Evolutionary conservation across 805 yeast genomes (phyloP).

Genomic region (Saccharomycopsis lassenensis): DNA sequence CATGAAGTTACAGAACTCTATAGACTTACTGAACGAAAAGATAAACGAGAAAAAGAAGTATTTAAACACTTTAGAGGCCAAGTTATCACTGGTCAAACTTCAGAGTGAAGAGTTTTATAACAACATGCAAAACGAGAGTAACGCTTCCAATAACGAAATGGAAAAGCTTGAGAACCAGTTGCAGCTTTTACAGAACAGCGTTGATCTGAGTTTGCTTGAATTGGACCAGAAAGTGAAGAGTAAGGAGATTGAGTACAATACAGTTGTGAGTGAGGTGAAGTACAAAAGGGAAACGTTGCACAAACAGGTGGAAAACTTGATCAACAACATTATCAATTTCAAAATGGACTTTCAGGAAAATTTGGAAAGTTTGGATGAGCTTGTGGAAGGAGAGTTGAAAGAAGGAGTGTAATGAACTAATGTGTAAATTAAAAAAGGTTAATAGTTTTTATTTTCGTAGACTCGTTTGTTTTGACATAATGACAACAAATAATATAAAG

Average conservation of each 20-base stretch:
- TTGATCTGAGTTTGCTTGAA: slow-evolving; percentile 40
- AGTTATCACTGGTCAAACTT: slow-evolving; percentile 39
- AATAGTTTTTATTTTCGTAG: too few relatives aligned
- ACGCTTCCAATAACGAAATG: slow-evolving; percentile 48
- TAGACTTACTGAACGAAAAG: slow-evolving; percentile 45
- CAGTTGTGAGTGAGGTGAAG: slow-evolving; percentile 35
- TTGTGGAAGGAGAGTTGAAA: slow-evolving; percentile 34
- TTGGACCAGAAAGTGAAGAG: slow-evolving; percentile 32
- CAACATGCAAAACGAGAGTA: slow-evolving; percentile 40
- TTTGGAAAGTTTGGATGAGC: slow-evolving; percentile 46
- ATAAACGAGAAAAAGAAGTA: slow-evolving; percentile 47
- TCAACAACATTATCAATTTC: slow-evolving; percentile 51
- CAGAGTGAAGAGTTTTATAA: slow-evolving; percentile 47
- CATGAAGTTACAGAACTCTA: slow-evolving; percentile 44
- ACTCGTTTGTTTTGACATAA: too few relatives aligned
- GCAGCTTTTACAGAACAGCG: slow-evolving; percentile 35
- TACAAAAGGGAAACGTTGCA: slow-evolving; percentile 38
- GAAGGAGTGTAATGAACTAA: too few relatives aligned
- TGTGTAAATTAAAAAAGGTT: too few relatives aligned
- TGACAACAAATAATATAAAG: too few relatives aligned
- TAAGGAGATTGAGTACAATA: slow-evolving; percentile 43
- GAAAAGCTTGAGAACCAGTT: slow-evolving; percentile 54
- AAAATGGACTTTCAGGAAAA: slow-evolving; percentile 57
- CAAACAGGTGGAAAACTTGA: slow-evolving; percentile 42
- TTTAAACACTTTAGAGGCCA: slow-evolving; percentile 46